Evolutionary conservation across 441 rosid species (phyloP), one percentile per base, ranked within the genome.

Genomic region (Croton laevigatus): DNA sequence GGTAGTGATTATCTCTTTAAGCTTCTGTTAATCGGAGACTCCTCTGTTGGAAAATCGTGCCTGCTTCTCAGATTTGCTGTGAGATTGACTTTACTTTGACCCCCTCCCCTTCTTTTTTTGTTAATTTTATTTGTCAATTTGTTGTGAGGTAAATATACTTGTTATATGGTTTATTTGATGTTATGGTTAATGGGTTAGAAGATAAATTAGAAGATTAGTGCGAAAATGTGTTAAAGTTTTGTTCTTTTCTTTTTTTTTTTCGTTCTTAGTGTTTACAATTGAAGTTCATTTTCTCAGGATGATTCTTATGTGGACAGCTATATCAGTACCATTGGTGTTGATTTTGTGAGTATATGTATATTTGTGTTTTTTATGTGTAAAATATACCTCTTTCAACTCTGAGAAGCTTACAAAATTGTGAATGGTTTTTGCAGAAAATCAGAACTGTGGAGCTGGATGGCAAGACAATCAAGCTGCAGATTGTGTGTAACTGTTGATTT

Each of bases 261-360:
- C 11, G 8, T 65, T 16, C 13, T 4, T 59, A 8, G 52, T n/a
- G 4, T 45, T 45, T 0, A 22, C 4, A 62, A 44, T 66, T 53
- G 20, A 52, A 42, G 52, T 62, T 65, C 38, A 62, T 63, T 68
- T 40, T 70, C 71, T 17, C 84, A 87, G 91, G 97, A 92, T 79
- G 96, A 92, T 84, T 89, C 97, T 66, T 88, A 88, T 76, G 85
- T 92, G 12, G 93, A 92, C 72, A 90, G 91, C 76, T 92, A 88
- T 81, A 90, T 90, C 82, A 92, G 97, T 54, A 92, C 91, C 75
- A 92, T 88, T 64, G 96, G 94, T 62, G 96, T 92, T 80, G 94
- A 90, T 79, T 90, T 90, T 76, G 92, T 91, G 49, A 81, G 92
- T 79, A 4, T 62, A 40, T 40, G 44, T 40, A 1, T 40, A 40